Evolutionary conservation across 371 early-diverging fungal genomes (phyloP).

Genomic region (Catenaria anguillulae): DNA sequence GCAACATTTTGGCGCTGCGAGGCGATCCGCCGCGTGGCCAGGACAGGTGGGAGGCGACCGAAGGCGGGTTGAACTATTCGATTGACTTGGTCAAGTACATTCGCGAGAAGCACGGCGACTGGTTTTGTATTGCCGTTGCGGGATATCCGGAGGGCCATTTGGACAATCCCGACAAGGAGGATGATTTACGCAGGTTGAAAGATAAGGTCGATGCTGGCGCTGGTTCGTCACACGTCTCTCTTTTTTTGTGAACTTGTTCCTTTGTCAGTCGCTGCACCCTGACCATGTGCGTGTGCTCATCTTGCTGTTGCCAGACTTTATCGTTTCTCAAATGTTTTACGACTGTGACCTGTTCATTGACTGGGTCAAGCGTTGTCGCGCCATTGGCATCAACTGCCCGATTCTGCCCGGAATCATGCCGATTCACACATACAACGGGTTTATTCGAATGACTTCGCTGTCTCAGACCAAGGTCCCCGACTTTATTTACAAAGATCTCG

Average conservation of each 20-base stretch:
- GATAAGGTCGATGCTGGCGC: conserved; percentile 83
- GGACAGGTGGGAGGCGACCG: conserved; percentile 57
- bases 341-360: conserved; percentile 65
- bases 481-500: conserved; percentile 64
- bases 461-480: conserved; percentile 74
- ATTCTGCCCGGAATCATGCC: conserved; percentile 92
- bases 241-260: too few relatives aligned
- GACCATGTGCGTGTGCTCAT: too few relatives aligned
- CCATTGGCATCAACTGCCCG: conserved; percentile 57
- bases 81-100: conserved; percentile 78
- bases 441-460: conserved; percentile 73
- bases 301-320: too few relatives aligned
- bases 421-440: conserved; percentile 80
- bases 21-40: conserved; percentile 88
- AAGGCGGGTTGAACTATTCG: conserved; percentile 69
- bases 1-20: conserved; percentile 87
- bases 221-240: conserved; percentile 86
- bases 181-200: conserved; percentile 61
- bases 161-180: conserved; percentile 48
- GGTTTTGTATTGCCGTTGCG: conserved; percentile 89
- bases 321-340: conserved; percentile 15
- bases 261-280: too few relatives aligned
- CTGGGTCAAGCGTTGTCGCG: conserved; percentile 62
- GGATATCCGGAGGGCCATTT: conserved; percentile 82
- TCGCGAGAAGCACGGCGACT: conserved; percentile 73